Conservation (phyloP, 345 rosid species). For the Excoecaria cochinchinensis region DNA sequence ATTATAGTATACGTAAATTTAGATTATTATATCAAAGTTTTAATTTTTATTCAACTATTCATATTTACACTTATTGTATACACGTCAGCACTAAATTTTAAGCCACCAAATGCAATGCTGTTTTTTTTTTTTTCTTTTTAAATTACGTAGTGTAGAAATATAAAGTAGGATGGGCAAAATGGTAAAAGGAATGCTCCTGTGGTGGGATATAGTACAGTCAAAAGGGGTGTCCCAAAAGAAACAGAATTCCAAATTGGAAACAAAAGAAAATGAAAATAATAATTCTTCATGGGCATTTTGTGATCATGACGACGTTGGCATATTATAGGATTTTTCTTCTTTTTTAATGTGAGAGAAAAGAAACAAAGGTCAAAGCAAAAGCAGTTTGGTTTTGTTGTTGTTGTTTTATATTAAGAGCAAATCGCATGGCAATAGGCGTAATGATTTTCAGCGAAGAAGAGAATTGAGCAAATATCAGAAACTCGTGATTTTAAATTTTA, state of each 20-base stretch:
- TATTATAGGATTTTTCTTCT: neutral
- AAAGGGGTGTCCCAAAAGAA: neutral
- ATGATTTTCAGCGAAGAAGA: conserved; percentile 37
- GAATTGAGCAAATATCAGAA: conserved; percentile 25
- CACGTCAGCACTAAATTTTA: too few relatives aligned
- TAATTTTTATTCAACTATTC: too few relatives aligned
- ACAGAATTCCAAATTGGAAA: neutral
- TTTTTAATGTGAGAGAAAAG: conserved; percentile 18
- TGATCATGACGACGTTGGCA: conserved; percentile 51
- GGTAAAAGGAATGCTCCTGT: neutral
- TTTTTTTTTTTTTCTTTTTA: too few relatives aligned
- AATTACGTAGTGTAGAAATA: too few relatives aligned
- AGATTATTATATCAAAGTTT: too few relatives aligned
- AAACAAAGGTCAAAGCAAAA: conserved; percentile 70
- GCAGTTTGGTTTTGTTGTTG: conserved; percentile 33
- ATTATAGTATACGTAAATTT: too few relatives aligned
- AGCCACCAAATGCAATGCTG: too few relatives aligned
- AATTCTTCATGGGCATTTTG: conserved; percentile 20
- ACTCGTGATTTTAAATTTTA: conserved; percentile 41
- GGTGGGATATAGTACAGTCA: neutral
- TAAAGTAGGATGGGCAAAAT: neutral
- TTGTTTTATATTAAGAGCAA: neutral
- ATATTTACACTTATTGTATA: too few relatives aligned
- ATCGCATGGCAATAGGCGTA: conserved; percentile 18
- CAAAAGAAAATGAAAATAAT: neutral